Base-by-base conservation (phyloP, 1,284 basidiomycete genomes). In the Cystobasidiaceae sp. region DNA sequence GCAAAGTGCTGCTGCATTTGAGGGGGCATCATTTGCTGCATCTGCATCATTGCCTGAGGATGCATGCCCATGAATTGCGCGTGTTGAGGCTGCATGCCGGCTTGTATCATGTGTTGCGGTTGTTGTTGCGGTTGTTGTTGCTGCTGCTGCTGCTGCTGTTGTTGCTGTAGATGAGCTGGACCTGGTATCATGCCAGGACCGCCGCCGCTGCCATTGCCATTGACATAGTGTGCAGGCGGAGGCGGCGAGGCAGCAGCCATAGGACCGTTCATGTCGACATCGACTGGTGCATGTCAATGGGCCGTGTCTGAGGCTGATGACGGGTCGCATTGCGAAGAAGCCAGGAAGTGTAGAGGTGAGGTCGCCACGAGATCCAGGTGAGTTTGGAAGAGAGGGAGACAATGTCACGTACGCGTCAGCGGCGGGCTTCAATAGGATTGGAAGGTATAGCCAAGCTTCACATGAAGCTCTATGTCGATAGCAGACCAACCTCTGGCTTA, bases 241-340 rank as follows among this genome's bases (percentile, higher is more conserved):
- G 52, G 54, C 11, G 54, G 54, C 17, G 54, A 41, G 7, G 54
- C 41, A 28, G 54, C 54, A 44, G 54, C 54, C 32, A 41, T 56
- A 13, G 54, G 54, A 27, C 54, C 54, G 21, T 56, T 56, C 54
- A 56, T 56, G 37, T n/a, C n/a, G n/a, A n/a, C n/a, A n/a, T n/a
- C n/a, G n/a, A n/a, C n/a, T n/a, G n/a, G n/a, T n/a, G n/a, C n/a
- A n/a, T n/a, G n/a, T n/a, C n/a, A n/a, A n/a, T n/a, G n/a, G n/a
- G n/a, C n/a, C n/a, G n/a, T n/a, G n/a, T n/a, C n/a, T n/a, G n/a
- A n/a, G n/a, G n/a, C n/a, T n/a, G n/a, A n/a, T n/a, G n/a, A n/a
- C n/a, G n/a, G n/a, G n/a, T n/a, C n/a, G n/a, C n/a, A n/a, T n/a
- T n/a, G n/a, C n/a, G n/a, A n/a, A n/a, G n/a, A n/a, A n/a, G n/a